These are phyloP conservation scores for Aspergillus thermomutatus DNA, from an alignment of 2,329 filamentous ascomycete species.

Conservation along the genomic window DNA sequence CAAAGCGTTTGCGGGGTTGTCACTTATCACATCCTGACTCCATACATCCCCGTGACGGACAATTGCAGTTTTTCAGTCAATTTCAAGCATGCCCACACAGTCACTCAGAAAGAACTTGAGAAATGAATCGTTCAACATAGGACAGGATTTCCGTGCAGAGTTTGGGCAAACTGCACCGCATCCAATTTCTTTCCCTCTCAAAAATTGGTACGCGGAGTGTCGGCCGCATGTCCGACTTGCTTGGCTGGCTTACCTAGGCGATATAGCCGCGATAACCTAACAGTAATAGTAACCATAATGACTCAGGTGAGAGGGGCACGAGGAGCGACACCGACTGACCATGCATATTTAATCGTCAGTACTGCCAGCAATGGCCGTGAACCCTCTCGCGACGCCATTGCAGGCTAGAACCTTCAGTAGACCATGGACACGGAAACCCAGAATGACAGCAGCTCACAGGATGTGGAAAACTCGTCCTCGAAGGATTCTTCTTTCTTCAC, in stretches of 20 bases:
- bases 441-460: not conserved
- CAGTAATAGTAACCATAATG: not conserved
- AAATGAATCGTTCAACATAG: not conserved
- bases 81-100: not conserved
- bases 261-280: not conserved
- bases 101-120: not conserved
- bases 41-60: not conserved
- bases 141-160: not conserved
- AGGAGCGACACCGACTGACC: not conserved
- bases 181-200: not conserved
- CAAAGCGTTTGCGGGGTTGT: not conserved
- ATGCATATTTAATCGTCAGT: not conserved
- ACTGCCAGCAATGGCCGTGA: not conserved
- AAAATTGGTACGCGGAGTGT: not conserved
- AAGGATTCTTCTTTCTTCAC: conserved; percentile 7
- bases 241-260: not conserved
- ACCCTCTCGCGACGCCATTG: not conserved
- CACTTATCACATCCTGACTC: not conserved
- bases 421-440: not conserved
- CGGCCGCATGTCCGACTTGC: not conserved
- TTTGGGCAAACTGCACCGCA: not conserved
- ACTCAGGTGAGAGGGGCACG: not conserved
- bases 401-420: not conserved
- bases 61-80: not conserved
- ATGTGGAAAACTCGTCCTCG: not conserved